phyloP scores from a whole-genome alignment of 2,329 filamentous ascomycete species.

The Pseudogymnoascus sp. region DNA sequence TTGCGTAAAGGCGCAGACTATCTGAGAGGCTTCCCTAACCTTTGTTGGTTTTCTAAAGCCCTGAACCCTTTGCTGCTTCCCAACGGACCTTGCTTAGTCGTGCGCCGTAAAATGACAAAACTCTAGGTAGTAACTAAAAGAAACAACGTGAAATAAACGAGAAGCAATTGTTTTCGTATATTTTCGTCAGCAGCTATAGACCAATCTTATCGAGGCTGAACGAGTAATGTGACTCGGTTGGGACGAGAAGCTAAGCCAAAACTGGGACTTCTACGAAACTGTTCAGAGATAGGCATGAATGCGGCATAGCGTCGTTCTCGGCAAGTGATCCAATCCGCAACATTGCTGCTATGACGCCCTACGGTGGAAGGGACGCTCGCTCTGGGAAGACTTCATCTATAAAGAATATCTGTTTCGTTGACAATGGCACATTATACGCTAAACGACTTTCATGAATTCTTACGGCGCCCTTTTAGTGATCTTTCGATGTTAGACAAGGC shows the following conservation, averaged over 20 bases:
- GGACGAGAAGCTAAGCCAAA: not conserved
- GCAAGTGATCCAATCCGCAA: not conserved
- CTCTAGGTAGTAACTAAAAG: not conserved
- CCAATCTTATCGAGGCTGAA: not conserved
- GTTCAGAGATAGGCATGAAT: not conserved
- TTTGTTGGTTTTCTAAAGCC: not conserved
- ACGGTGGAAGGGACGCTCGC: not conserved
- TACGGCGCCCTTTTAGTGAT: not conserved
- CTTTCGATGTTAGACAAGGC: conserved; percentile 6
- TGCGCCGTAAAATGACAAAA: not conserved
- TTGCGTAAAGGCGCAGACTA: too few relatives aligned
- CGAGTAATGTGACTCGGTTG: not conserved
- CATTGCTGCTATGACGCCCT: not conserved
- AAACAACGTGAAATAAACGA: not conserved
- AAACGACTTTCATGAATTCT: not conserved
- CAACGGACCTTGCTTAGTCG: not conserved
- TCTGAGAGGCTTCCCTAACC: not conserved
- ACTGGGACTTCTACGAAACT: not conserved
- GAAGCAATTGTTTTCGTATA: not conserved
- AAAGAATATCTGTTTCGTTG: not conserved
- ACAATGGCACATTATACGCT: not conserved
- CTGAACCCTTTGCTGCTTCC: not conserved
- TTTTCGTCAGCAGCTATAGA: not conserved
- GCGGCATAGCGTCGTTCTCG: not conserved
- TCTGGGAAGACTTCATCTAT: not conserved